Base-by-base conservation (phyloP, 306 rosid species). In the Prosopis cineraria region DNA sequence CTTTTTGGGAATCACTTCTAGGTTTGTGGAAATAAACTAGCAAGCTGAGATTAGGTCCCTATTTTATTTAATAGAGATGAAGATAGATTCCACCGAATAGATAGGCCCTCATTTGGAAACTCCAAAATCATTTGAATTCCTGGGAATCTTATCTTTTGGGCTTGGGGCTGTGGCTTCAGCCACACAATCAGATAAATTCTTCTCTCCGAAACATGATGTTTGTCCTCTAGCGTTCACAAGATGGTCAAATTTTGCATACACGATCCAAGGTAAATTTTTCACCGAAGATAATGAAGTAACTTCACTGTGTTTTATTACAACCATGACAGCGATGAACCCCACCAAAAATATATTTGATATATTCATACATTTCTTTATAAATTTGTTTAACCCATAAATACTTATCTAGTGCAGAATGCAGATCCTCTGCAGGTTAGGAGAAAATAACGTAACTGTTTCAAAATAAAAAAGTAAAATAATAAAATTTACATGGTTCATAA, bases 61-160 rank as follows among this genome's bases (percentile, higher is more conserved):
- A 43, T 29, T 65, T 65, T 36, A 12, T 37, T n/a, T 10, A 65
- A 65, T 37, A 20, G 10, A 59, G 43, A 48, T 34, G 78, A 50
- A 56, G 76, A 77, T 63, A 71, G 58, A 82, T 6, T 55, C 78
- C 56, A 24, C 13, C 48, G 34, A 77, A 64, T 22, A 52, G 72
- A 40, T 30, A 50, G 30, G 33, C n/a, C 33, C 37, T 22, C 20
- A 50, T 40, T 66, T 66, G 47, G 33, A 36, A 81, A 63, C 48
- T 33, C 44, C 12, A 36, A 81, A 24, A 31, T 41, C 13, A 43
- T 63, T 43, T 44, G 82, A 44, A 75, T 66, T 50, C 17, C 13
- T 43, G 31, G 10, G 72, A 75, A 67, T 30, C 82, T 82, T 78
- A 66, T 77, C 82, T 40, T 6, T 70, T 16, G 64, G 53, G 40